Percentiles rank a stretch among this genome's conserved stretches.
Conservation (phyloP, 495 filamentous ascomycete genomes). For the Neurospora sp. region DNA sequence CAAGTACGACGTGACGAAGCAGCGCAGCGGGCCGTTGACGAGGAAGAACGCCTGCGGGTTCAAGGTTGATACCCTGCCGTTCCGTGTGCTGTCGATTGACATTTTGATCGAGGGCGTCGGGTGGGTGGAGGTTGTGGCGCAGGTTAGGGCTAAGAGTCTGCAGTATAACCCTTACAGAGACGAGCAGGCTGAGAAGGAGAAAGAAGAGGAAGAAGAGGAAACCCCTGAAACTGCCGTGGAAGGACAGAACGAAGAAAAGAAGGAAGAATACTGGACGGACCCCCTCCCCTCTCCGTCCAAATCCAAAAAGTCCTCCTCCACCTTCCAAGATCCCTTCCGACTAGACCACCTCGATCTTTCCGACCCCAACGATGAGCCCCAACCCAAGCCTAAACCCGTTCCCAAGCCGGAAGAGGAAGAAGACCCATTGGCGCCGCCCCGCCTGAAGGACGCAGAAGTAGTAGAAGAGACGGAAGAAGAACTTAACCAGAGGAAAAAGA, state of each 20-base stretch:
- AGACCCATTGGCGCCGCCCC: not conserved
- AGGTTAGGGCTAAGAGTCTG: conserved; percentile 53
- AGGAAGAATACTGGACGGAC: not conserved
- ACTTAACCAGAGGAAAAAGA: conserved; percentile 2
- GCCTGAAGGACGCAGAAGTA: conserved; percentile 2
- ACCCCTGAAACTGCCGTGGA: not conserved
- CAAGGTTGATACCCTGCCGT: conserved; percentile 55
- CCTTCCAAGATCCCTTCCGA: not conserved
- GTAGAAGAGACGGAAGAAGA: conserved; percentile 5
- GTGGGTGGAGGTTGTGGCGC: conserved; percentile 83
- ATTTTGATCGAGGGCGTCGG: conserved; percentile 84
- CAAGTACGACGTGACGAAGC: conserved; percentile 69
- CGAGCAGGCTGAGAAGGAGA: not conserved
- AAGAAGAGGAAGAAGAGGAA: not conserved
- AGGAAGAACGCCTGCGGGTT: conserved; percentile 39
- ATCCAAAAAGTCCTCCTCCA: not conserved
- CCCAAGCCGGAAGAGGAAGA: not conserved
- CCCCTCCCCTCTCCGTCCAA: not conserved
- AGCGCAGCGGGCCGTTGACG: conserved; percentile 53
- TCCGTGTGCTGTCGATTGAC: conserved; percentile 66
- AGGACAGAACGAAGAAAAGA: not conserved
- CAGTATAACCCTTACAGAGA: not conserved
- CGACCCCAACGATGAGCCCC: not conserved
- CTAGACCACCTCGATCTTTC: conserved; percentile 2
- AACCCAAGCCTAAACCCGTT: not conserved